These are phyloP conservation scores for Sugiyamaella neomexicana DNA, from an alignment of 1,139 yeast genomes.

Conservation along the genomic window DNA sequence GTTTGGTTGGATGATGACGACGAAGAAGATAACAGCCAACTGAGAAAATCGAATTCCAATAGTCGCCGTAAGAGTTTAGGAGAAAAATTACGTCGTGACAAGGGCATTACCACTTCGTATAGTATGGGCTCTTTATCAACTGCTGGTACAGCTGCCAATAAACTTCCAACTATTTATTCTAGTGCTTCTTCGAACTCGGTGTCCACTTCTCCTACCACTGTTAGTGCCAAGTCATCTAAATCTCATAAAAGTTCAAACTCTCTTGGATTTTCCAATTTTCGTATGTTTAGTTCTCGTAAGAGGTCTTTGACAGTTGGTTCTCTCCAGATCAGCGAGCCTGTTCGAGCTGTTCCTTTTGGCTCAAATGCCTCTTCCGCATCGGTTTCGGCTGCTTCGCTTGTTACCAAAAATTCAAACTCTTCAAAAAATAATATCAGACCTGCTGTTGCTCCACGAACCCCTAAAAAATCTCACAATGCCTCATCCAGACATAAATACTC, in stretches of 20 bases:
- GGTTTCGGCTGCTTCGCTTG: background rate
- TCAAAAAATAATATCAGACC: background rate
- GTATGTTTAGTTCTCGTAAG: conserved; percentile 10
- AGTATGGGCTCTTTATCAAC: conserved; percentile 10
- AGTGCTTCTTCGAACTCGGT: background rate
- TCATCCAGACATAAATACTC: conserved; percentile 12
- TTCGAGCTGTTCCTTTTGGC: conserved; percentile 1
- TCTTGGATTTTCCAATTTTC: conserved; percentile 8
- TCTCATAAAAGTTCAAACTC: conserved; percentile 8
- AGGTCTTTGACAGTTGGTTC: conserved; percentile 9
- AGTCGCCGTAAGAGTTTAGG: conserved; percentile 9
- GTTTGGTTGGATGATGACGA: conserved; percentile 34
- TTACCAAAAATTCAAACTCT: background rate
- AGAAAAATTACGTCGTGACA: conserved; percentile 8
- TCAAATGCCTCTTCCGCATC: conserved; percentile 1
- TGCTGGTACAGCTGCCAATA: background rate
- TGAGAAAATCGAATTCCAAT: conserved; percentile 1
- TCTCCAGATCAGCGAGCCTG: conserved; percentile 11
- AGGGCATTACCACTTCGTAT: conserved; percentile 4
- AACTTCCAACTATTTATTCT: conserved; percentile 12
- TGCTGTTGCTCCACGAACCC: background rate
- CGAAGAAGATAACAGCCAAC: background rate
- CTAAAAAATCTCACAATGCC: background rate
- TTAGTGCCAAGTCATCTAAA: background rate
- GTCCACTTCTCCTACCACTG: background rate